Conservation (phyloP, 352 stramenopile species). For the Pythium brachiatum region DNA sequence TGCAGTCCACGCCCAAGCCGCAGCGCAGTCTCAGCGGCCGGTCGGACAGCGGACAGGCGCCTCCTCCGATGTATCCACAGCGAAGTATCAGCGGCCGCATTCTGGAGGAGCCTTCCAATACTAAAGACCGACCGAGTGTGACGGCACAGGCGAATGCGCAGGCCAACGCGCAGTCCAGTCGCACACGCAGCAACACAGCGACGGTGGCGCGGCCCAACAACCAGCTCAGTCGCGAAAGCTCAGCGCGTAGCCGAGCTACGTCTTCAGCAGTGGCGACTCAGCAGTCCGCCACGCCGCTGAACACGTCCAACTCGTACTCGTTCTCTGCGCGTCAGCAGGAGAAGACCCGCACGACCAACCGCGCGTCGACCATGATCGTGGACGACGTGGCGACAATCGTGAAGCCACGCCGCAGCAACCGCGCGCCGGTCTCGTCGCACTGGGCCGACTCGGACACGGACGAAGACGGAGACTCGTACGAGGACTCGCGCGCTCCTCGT, state of each 20-base stretch:
- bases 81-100: slow-evolving; percentile 17
- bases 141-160: not conserved
- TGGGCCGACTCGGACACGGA: slow-evolving; percentile 69
- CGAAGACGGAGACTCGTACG: slow-evolving; percentile 46
- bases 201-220: slow-evolving; percentile 1
- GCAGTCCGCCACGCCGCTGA: not conserved
- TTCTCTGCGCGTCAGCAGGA: slow-evolving; percentile 24
- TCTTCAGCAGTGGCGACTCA: not conserved
- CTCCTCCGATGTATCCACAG: slow-evolving; percentile 6
- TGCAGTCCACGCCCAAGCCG: not conserved
- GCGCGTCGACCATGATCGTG: slow-evolving; percentile 35
- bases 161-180: not conserved
- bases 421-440: slow-evolving; percentile 16
- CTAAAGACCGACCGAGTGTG: not conserved
- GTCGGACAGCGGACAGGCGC: not conserved
- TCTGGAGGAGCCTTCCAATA: not conserved
- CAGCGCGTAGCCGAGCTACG: slow-evolving; percentile 9
- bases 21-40: not conserved
- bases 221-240: slow-evolving; percentile 12
- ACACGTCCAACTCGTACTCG: slow-evolving; percentile 23
- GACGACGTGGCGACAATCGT: slow-evolving; percentile 50
- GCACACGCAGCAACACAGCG: slow-evolving; percentile 21
- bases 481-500: slow-evolving; percentile 50
- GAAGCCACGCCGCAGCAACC: slow-evolving; percentile 33
- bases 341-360: slow-evolving; percentile 23